Base-by-base conservation (phyloP, 192 early-diverging fungal species). In the Coemansia sp. region DNA sequence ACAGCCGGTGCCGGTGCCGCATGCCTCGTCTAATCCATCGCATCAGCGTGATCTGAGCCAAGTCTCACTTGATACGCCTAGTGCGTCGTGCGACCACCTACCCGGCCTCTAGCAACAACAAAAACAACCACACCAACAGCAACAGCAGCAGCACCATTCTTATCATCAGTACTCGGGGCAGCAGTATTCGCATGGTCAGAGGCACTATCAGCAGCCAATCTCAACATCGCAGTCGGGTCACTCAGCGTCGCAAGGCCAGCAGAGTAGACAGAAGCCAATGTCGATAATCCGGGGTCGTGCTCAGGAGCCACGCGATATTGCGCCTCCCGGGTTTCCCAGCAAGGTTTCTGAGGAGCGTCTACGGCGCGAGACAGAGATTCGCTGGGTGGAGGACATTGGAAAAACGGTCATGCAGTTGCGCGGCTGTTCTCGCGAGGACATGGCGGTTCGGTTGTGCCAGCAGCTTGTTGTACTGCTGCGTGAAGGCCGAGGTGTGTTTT, bases 311-410 rank as follows among this genome's bases (percentile, higher is more conserved):
- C 55, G 55, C 19, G 60, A 67, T 15, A 24, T 59, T 36, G 43
- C 59, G 15, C 61, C 59, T 15, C 55, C 50, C 2, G 64, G 64
- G 14, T 76, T 67, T 28, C 64, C 65, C 9, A 69, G 60, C 33
- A 63, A 62, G 34, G 46, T 53, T 13, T 68, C 66, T 2, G 66
- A 76, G 53, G 66, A 76, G 42, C 56, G 65, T 19, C 53, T 76
- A 50, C 72, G 64, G 29, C 65, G 72, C 37, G 72, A 76, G 55
- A 69, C 72, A 0, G 72, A 76, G 37, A 63, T 76, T 30, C 59
- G 61, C 7, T 76, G 72, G 72, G 58, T 76, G 9, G 61, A 69
- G 42, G 72, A 69, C 30, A 58, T 76, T 38, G 66, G 55, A 34
- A 64, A 46, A 5, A 60, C 57, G 17, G 53, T 76, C 36, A 30